phyloP scores from a whole-genome alignment of 2,329 filamentous ascomycete species.

The Hymenoscyphus scutula region DNA sequence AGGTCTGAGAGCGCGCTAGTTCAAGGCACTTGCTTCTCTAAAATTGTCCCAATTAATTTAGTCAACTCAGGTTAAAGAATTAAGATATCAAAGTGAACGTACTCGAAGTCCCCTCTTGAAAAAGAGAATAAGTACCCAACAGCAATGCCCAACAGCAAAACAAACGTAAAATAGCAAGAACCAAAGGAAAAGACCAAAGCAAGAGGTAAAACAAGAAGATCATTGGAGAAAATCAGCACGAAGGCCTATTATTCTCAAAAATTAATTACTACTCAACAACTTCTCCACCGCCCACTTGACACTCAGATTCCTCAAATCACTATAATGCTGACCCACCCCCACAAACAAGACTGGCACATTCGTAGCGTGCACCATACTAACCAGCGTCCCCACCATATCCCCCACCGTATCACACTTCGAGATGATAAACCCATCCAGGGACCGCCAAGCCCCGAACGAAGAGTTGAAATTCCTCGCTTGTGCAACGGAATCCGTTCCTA shows the following conservation, averaged over 20 bases:
- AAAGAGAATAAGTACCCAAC: too few species aligned
- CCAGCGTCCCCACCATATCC: conserved; percentile 86
- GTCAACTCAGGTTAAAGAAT: too few species aligned
- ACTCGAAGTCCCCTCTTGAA: too few species aligned
- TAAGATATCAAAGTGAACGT: too few species aligned
- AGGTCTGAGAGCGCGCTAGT: too few species aligned
- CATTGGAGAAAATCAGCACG: neutral
- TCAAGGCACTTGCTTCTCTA: too few species aligned
- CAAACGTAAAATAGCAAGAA: neutral
- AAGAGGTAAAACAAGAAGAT: neutral
- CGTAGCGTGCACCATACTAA: conserved; percentile 96
- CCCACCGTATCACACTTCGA: conserved; percentile 98
- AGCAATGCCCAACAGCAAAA: neutral
- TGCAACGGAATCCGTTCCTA: conserved; percentile 91
- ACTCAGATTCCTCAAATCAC: conserved; percentile 65
- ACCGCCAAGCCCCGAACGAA: conserved; percentile 77
- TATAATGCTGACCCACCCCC: conserved; percentile 70
- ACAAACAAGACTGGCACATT: conserved; percentile 95
- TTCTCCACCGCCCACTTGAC: conserved; percentile 69
- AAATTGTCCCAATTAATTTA: too few species aligned
- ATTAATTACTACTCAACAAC: conserved; percentile 45
- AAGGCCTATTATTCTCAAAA: neutral
- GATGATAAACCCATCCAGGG: conserved; percentile 95
- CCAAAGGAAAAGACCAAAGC: neutral
- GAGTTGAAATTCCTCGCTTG: conserved; percentile 96